Conservation (phyloP, 179 eudicot genomes). For the Gypsophila paniculata region DNA sequence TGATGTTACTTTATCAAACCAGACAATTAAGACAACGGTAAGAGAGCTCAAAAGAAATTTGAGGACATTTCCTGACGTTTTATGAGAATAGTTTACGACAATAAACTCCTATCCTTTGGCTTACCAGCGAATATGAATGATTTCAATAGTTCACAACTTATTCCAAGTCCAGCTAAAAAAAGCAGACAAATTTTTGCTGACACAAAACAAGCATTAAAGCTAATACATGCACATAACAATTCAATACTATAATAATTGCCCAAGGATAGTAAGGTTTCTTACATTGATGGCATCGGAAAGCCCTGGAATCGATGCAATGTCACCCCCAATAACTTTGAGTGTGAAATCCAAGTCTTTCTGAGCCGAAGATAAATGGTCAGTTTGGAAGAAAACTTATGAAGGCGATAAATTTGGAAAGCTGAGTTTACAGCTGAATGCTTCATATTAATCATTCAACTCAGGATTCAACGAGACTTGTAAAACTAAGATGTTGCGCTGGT, state of each 20-base stretch:
- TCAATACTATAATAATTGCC: too few relatives aligned
- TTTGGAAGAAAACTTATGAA: neutral
- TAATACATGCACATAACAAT: too few relatives aligned
- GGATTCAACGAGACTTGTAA: too few relatives aligned
- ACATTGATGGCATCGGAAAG: conserved; percentile 83
- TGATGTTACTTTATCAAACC: too few relatives aligned
- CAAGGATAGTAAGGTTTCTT: conserved; percentile 27
- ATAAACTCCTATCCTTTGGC: neutral
- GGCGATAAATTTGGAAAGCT: neutral
- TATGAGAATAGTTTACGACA: neutral
- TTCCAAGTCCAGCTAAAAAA: neutral
- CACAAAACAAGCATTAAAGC: neutral
- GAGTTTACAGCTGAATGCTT: neutral
- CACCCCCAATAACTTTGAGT: conserved; percentile 82
- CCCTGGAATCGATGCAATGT: conserved; percentile 72
- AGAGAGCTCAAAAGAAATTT: neutral
- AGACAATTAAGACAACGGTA: too few relatives aligned
- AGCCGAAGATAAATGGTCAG: conserved; percentile 19
- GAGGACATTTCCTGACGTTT: neutral
- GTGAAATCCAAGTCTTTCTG: conserved; percentile 81
- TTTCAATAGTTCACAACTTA: neutral
- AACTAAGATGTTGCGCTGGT: too few relatives aligned
- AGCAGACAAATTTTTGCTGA: neutral
- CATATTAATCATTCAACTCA: neutral
- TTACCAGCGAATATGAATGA: neutral